Evolutionary conservation across 2,329 filamentous ascomycete genomes (phyloP), one percentile per base, ranked within the genome.

Genomic region (Ceratocystis cubensis): DNA sequence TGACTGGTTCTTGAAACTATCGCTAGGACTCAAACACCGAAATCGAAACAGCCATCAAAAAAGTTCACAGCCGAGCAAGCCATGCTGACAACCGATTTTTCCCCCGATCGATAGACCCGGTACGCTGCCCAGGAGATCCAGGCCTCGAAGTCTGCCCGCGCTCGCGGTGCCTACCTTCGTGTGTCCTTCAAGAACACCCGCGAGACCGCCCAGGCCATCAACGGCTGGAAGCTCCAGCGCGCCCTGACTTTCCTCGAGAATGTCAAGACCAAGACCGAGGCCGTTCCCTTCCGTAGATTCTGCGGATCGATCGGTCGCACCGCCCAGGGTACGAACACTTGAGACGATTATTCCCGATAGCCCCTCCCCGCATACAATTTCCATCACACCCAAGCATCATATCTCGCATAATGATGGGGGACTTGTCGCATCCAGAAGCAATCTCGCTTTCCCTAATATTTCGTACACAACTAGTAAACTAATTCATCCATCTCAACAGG

Each of bases 131-230:
- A 87, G 77, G 85, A 91, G 79, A 93, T 95, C 78, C 83, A 88
- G 75, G 82, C 87, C 80, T 84, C 87, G 75, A 96, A 96, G 86
- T 96, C 90, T 82, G 94, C 94, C 81, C 91, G 93, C 84, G 89
- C 93, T 78, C 92, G 94, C 82, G 94, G 95, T 81, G 91, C 92
- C 79, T 99, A 97, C 86, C 89, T 99, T 76, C 91, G 94, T 79
- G 93, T 97, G 75, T 96, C 90, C 75, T 99, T 96, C 90, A 99
- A 99, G 88, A 99, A 99, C 88, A 99, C 94, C 79, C 91, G 94
- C 78, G 95, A 99, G 85, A 96, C 93, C 73, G 94, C 95, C 72
- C 94, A 97, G 85, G 92, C 92, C 76, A 96, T 99, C 87, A 97
- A 94, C 82, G 93, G 93, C 82, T 96, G 91, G 91, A 96, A 96